Conservation (phyloP, 192 early-diverging fungal genomes). For the Jimgerdemannia flammicorona region DNA sequence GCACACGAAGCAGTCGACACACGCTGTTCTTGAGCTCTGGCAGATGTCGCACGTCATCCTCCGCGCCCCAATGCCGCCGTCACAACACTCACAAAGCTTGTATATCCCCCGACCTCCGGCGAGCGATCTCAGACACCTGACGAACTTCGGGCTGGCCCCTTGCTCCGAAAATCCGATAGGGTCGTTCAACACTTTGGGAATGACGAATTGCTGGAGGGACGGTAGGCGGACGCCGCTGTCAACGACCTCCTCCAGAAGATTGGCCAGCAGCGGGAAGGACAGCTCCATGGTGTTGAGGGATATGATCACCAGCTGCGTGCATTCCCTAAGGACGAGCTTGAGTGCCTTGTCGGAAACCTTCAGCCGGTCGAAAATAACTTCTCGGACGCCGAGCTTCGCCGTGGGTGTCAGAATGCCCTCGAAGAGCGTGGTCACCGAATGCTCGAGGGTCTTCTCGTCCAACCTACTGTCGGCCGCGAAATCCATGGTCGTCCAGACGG, state of each 20-base stretch:
- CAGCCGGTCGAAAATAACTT: background rate
- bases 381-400: background rate
- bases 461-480: background rate
- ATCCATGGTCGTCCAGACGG: background rate
- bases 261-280: background rate
- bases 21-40: background rate
- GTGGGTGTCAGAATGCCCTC: background rate
- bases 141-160: background rate
- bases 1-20: background rate
- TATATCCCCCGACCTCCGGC: background rate
- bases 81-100: background rate
- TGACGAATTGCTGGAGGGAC: background rate
- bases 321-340: background rate
- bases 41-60: background rate
- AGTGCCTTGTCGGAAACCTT: background rate
- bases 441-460: background rate
- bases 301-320: background rate
- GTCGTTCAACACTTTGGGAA: background rate
- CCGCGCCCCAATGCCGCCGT: background rate
- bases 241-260: background rate
- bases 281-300: background rate
- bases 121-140: background rate
- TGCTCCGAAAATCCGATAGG: background rate
- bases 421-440: background rate
- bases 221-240: background rate